Percentiles rank a stretch among this genome's conserved stretches.
phyloP scores from a whole-genome alignment of 139 green algal species.

The Micractinium conductrix region DNA sequence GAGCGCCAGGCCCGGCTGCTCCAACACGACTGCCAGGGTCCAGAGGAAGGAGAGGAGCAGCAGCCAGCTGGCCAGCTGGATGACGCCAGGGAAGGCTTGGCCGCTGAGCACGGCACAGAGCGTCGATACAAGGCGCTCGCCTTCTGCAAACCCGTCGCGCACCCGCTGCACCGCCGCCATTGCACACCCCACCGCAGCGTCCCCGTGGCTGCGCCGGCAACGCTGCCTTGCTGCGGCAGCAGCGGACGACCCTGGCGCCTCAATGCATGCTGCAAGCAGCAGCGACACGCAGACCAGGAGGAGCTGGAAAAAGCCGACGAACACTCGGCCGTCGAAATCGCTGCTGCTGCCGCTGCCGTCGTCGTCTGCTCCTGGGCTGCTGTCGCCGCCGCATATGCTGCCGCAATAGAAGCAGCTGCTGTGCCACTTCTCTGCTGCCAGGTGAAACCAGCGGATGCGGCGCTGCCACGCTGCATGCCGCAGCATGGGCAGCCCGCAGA shows the following conservation, averaged over 20 bases:
- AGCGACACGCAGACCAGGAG: background rate
- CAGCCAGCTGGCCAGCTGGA: background rate
- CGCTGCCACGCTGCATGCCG: background rate
- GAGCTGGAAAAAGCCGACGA: background rate
- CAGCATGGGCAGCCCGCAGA: background rate
- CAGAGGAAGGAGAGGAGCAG: background rate
- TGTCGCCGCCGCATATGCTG: too few species aligned
- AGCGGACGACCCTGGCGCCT: background rate
- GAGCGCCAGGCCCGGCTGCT: background rate
- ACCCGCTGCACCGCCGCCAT: too few species aligned
- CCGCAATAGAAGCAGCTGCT: too few species aligned
- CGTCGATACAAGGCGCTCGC: too few species aligned
- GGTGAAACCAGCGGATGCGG: background rate
- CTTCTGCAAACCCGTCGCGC: too few species aligned
- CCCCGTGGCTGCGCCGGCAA: too few species aligned
- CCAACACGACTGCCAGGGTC: background rate
- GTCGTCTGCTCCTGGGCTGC: too few species aligned
- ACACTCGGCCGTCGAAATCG: background rate
- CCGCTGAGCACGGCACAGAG: too few species aligned
- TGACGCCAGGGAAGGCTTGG: too few species aligned
- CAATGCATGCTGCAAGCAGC: background rate
- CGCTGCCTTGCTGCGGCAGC: background rate
- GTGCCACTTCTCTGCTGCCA: background rate
- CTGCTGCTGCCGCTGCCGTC: too few species aligned
- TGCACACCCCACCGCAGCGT: too few species aligned